Conservation (phyloP, 768 basidiomycete genomes). For the Rhodotorula sphaerocarpa region DNA sequence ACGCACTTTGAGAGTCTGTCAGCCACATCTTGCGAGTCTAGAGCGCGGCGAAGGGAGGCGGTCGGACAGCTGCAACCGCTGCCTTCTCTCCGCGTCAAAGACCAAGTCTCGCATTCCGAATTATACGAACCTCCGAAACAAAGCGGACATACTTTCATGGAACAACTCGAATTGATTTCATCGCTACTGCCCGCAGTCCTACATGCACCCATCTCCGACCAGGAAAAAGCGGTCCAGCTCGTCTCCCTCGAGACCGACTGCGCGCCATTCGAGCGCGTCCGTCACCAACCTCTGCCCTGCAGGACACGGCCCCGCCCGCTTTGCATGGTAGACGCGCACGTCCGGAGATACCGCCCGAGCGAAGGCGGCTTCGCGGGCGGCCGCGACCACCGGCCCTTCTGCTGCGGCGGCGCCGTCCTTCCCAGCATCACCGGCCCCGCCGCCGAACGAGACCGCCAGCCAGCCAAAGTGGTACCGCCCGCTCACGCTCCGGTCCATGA, state of each 20-base stretch:
- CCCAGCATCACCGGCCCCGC: background rate
- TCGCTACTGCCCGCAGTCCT: background rate
- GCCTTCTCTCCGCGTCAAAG: background rate
- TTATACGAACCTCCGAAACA: no score
- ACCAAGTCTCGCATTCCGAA: no score
- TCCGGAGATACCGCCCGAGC: background rate
- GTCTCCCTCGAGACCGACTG: slow-evolving; percentile 16
- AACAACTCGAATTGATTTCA: no score
- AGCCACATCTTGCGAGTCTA: slow-evolving; percentile 42
- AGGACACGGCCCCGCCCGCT: slow-evolving; percentile 3
- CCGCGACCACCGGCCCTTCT: background rate
- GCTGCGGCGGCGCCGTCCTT: no score
- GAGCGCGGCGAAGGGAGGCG: no score
- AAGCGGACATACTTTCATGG: no score
- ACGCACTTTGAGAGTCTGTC: slow-evolving; percentile 51
- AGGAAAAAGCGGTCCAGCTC: slow-evolving; percentile 20
- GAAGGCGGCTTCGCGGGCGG: background rate
- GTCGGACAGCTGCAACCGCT: background rate
- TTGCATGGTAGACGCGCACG: background rate
- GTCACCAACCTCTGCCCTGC: background rate
- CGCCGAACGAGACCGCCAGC: slow-evolving; percentile 4
- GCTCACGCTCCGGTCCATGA: background rate
- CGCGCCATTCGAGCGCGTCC: slow-evolving; percentile 31
- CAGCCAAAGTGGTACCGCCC: slow-evolving; percentile 20
- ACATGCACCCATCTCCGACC: slow-evolving; percentile 6